Percentiles rank a stretch among this genome's conserved stretches.
Evolutionary conservation across 768 basidiomycete genomes (phyloP).

Genomic region (Termitomyces sp.): DNA sequence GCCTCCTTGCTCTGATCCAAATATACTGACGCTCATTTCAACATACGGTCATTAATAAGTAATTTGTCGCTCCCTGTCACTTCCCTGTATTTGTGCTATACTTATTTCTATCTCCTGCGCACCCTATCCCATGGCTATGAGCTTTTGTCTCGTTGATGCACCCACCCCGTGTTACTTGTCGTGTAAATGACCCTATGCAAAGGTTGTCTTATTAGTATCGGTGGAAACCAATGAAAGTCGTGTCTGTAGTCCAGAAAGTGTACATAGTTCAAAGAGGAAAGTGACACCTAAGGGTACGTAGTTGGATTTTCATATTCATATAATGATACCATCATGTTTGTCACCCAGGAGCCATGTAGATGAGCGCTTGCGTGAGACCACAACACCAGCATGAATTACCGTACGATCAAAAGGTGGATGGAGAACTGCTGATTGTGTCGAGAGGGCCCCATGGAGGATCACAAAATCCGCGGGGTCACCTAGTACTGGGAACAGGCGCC

Average conservation of each 20-base stretch:
- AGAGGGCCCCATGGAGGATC: conserved; percentile 45
- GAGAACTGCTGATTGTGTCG: conserved; percentile 44
- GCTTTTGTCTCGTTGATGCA: neutral
- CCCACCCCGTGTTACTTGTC: neutral
- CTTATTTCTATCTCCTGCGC: neutral
- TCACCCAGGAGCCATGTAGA: conserved; percentile 28
- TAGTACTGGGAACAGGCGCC: conserved; percentile 30
- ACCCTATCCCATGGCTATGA: neutral
- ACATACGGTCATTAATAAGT: conserved; percentile 4
- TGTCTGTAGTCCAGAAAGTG: neutral
- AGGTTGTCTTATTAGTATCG: neutral
- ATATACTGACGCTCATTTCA: conserved; percentile 4
- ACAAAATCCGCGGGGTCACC: conserved; percentile 56
- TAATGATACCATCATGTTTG: neutral
- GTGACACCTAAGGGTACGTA: too few species aligned
- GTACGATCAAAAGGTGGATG: conserved; percentile 48
- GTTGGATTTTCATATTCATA: too few species aligned
- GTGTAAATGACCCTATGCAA: neutral
- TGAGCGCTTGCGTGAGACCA: conserved; percentile 37
- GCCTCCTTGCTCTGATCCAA: neutral
- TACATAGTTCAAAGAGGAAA: neutral
- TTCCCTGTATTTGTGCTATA: neutral
- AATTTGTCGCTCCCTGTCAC: neutral
- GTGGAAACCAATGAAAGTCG: neutral
- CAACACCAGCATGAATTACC: conserved; percentile 41